Evolutionary conservation across 2,329 filamentous ascomycete species (phyloP).

Genomic region (Penicillium janthinellum): DNA sequence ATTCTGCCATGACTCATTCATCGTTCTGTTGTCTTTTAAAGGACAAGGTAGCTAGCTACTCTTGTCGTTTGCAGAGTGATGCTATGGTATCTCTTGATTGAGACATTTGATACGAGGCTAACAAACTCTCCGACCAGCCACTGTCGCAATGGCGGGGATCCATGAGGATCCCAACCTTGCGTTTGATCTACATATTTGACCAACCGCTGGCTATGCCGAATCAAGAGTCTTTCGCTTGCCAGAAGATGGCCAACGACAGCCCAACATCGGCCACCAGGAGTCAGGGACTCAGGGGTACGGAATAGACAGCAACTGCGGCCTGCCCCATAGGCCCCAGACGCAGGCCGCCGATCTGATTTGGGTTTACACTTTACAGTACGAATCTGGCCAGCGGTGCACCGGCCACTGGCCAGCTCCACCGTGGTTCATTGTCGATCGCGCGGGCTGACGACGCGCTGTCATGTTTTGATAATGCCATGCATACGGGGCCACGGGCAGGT

Average conservation of each 20-base stretch:
- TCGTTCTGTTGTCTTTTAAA: not conserved
- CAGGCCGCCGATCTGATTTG: conserved; percentile 13
- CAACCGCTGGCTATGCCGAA: not conserved
- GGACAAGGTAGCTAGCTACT: not conserved
- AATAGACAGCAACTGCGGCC: not conserved
- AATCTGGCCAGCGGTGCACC: conserved; percentile 6
- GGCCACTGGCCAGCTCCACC: conserved; percentile 18
- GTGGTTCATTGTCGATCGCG: conserved; percentile 19
- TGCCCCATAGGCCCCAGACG: not conserved
- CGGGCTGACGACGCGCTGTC: conserved; percentile 20
- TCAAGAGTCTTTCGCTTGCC: not conserved
- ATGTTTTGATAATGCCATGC: conserved; percentile 14
- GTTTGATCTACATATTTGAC: conserved; percentile 2
- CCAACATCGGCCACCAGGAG: not conserved
- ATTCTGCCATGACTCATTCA: not conserved
- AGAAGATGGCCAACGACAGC: not conserved
- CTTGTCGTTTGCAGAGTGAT: not conserved
- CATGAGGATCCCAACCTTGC: conserved; percentile 4
- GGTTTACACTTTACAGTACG: not conserved
- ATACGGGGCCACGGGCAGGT: not conserved
- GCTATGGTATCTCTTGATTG: not conserved
- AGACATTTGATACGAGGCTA: not conserved
- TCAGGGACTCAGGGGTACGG: conserved; percentile 5
- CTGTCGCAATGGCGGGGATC: not conserved
- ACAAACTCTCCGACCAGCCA: conserved; percentile 1